phyloP scores from a whole-genome alignment of 257 asterid genomes.

The Rauvolfia tetraphylla region DNA sequence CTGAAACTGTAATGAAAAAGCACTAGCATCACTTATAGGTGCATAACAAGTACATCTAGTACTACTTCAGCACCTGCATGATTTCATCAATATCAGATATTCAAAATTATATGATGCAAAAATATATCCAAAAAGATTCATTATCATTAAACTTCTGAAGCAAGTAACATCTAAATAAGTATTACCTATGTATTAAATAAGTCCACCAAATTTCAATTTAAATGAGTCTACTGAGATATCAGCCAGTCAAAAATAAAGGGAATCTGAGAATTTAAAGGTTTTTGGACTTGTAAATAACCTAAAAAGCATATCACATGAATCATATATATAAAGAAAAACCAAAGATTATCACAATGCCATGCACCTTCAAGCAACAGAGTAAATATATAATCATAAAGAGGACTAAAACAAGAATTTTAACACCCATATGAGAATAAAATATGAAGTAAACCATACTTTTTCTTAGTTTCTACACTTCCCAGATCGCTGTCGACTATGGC shows the following conservation, averaged over 20 bases:
- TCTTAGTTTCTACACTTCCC: constrained; percentile 68
- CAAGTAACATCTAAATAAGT: not conserved
- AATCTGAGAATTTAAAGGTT: not conserved
- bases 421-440: constrained; percentile 8
- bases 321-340: not conserved
- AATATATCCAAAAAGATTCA: not conserved
- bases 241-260: not conserved
- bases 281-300: not conserved
- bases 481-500: constrained; percentile 76
- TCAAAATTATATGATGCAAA: not conserved
- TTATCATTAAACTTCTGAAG: not conserved
- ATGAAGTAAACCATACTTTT: constrained; percentile 47
- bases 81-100: not conserved
- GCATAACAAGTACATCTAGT: not conserved
- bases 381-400: not conserved
- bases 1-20: not conserved
- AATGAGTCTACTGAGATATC: not conserved
- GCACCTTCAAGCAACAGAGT: not conserved
- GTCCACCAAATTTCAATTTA: not conserved
- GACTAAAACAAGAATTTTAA: not conserved
- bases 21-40: not conserved
- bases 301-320: not conserved
- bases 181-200: not conserved
- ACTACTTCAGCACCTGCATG: not conserved
- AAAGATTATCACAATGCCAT: not conserved